Evolutionary conservation across 208 protist genomes (phyloP), one percentile per base, ranked within the genome.

Genomic region (Kentomonas sorsogonicus): DNA sequence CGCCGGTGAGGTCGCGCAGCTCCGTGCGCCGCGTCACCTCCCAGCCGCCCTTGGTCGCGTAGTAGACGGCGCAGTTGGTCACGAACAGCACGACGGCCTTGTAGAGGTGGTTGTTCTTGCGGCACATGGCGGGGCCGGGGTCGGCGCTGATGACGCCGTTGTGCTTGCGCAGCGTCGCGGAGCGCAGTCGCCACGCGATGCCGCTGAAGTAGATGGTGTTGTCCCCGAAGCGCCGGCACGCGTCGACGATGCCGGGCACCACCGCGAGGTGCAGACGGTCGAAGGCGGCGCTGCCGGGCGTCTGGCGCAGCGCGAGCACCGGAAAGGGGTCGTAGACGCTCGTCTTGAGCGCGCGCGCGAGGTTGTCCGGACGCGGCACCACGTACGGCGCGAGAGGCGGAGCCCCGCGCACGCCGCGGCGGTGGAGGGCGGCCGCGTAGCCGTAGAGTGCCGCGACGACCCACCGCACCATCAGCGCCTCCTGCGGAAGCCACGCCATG

Each of bases 131-230:
- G 0, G 57, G 27, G 5, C 60, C 63, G 15, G 74, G 69, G 52
- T 75, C 72, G 2, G 55, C 46, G 1, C 53, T 53, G 25, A 75
- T 44, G 22, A 40, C 33, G 25, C 59, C 69, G 45, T 36, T 45
- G 34, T 65, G 53, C 50, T 67, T 63, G 23, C 62, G 65, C 33
- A 79, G 60, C 53, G 69, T 73, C 10, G 73, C 66, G n/a, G 72
- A 70, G n/a, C 72, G 61, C 56, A 81, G 66, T 20, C 68, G 67
- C 77, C 73, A 89, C n/a, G 77, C 81, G 33, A 84, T 45, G 43
- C 81, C 81, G 55, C 77, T 79, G 56, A 89, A 89, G 62, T 74
- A 71, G 25, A 89, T 64, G 10, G 77, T 83, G 70, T 84, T 89
- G 69, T 89, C 81, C 38, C 81, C 81, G 54, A 82, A 84, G 22